A percentile compares a stretch with the other conserved stretches of the same genome.
Evolutionary conservation across 805 yeast species (phyloP).

Genomic region (Starmerella gropengiesseri): DNA sequence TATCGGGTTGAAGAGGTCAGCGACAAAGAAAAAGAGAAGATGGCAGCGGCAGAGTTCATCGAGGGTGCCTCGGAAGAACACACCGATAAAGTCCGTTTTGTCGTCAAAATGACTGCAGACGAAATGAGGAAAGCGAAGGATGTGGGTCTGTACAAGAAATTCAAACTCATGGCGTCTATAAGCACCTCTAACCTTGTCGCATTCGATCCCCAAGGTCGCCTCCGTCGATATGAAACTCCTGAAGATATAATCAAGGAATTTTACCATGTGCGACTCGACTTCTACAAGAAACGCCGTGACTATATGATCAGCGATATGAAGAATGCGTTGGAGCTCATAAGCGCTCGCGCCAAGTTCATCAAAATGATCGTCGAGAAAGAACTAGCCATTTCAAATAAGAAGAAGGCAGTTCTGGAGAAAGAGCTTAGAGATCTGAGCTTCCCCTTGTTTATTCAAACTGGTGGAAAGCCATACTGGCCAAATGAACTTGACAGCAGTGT

Average conservation of each 20-base stretch:
- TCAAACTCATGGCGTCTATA: slow-evolving; percentile 60
- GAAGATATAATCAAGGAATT: slow-evolving; percentile 75
- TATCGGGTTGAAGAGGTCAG: slow-evolving; percentile 43
- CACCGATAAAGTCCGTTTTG: slow-evolving; percentile 58
- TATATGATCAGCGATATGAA: slow-evolving; percentile 55
- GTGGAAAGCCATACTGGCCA: slow-evolving; percentile 51
- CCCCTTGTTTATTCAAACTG: slow-evolving; percentile 52
- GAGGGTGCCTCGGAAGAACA: slow-evolving; percentile 94
- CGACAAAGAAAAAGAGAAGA: slow-evolving; percentile 25
- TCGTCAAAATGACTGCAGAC: slow-evolving; percentile 58
- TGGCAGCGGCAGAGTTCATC: slow-evolving; percentile 55
- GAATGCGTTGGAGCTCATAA: slow-evolving; percentile 61
- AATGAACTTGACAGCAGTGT: slow-evolving; percentile 22
- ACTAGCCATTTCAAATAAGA: slow-evolving; percentile 62
- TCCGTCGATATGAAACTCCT: slow-evolving; percentile 66
- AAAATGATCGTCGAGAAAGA: slow-evolving; percentile 75
- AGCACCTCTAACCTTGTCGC: slow-evolving; percentile 86
- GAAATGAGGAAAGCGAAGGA: slow-evolving; percentile 73
- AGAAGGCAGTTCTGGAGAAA: slow-evolving; percentile 50
- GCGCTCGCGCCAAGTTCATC: slow-evolving; percentile 81
- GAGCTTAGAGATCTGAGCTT: slow-evolving; percentile 56
- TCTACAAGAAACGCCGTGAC: slow-evolving; percentile 85
- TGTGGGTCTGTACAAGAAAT: slow-evolving; percentile 73
- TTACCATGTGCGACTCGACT: slow-evolving; percentile 76
- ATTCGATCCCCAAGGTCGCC: slow-evolving; percentile 79